These are phyloP conservation scores for Syncephalis plumigaleata DNA, from an alignment of 371 early-diverging fungal species.

Conservation along the genomic window DNA sequence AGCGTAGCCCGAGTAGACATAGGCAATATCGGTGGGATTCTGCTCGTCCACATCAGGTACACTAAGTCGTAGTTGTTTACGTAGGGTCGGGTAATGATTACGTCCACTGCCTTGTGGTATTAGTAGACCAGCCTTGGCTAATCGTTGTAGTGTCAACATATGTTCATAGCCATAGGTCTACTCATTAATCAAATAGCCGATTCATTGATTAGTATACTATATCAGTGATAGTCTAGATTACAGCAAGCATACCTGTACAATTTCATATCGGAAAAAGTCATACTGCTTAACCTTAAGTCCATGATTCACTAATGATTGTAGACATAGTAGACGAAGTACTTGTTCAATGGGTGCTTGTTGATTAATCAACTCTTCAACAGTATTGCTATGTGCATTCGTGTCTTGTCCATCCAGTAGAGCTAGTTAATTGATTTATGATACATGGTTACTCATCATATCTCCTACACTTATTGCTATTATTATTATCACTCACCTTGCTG, in stretches of 20 bases:
- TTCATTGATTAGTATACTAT: neutral
- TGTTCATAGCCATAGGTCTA: constrained; percentile 87
- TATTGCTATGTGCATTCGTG: constrained; percentile 45
- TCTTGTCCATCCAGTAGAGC: constrained; percentile 68
- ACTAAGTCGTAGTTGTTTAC: constrained; percentile 55
- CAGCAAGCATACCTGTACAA: constrained; percentile 38
- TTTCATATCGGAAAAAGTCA: constrained; percentile 65
- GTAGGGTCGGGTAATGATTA: constrained; percentile 31
- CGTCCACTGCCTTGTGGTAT: constrained; percentile 23
- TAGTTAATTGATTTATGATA: constrained; percentile 10
- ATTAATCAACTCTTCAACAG: constrained; percentile 66
- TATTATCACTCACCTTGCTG: constrained; percentile 67
- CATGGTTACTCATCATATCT: too few relatives aligned
- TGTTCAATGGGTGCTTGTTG: constrained; percentile 48
- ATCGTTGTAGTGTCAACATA: constrained; percentile 56
- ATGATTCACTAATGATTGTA: constrained; percentile 65
- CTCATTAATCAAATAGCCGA: neutral
- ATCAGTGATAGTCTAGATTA: too few relatives aligned
- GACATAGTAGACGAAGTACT: constrained; percentile 64
- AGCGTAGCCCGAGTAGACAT: constrained; percentile 89
- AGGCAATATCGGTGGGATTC: constrained; percentile 72
- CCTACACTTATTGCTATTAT: too few relatives aligned
- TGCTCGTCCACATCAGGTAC: constrained; percentile 77
- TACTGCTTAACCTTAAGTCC: constrained; percentile 60
- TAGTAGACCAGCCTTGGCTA: constrained; percentile 49